Percentiles rank a stretch among this genome's conserved stretches.
phyloP scores from a whole-genome alignment of 2,329 filamentous ascomycete species.

The Ceratocystis cacaofunesta region DNA sequence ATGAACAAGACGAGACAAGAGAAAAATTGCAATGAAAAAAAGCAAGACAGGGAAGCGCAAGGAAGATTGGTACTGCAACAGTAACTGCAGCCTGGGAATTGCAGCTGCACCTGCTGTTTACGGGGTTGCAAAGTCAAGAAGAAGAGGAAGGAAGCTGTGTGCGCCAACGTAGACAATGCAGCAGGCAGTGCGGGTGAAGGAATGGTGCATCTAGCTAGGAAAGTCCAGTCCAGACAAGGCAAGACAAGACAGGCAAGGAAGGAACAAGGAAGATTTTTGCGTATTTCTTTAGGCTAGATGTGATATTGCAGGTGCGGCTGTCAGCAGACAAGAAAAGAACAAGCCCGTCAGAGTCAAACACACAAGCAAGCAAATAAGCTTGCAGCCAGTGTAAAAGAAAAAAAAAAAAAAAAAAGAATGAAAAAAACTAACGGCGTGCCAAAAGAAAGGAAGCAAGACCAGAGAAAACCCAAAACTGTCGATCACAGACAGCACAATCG shows the following conservation, averaged over 20 bases:
- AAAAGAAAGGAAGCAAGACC: neutral
- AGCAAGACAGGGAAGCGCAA: neutral
- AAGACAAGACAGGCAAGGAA: neutral
- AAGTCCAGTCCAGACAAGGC: neutral
- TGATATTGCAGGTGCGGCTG: too few relatives aligned
- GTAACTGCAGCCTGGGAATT: neutral
- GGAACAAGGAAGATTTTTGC: neutral
- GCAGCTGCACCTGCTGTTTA: neutral
- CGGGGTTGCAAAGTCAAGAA: neutral
- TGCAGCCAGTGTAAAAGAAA: neutral
- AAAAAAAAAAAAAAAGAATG: neutral
- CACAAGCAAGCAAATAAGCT: neutral
- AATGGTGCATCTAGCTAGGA: neutral
- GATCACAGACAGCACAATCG: neutral
- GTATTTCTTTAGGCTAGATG: too few relatives aligned
- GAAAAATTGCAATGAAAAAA: neutral
- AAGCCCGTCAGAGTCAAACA: neutral
- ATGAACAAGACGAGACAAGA: neutral
- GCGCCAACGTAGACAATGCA: neutral
- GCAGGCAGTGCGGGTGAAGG: neutral
- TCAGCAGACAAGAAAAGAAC: neutral
- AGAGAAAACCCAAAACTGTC: neutral
- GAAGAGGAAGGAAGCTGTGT: neutral
- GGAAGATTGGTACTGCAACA: neutral
- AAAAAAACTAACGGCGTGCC: neutral